A percentile compares a stretch with the other conserved stretches of the same genome.
Conservation (phyloP, 768 basidiomycete genomes). For the Lactifluus subvellereus region DNA sequence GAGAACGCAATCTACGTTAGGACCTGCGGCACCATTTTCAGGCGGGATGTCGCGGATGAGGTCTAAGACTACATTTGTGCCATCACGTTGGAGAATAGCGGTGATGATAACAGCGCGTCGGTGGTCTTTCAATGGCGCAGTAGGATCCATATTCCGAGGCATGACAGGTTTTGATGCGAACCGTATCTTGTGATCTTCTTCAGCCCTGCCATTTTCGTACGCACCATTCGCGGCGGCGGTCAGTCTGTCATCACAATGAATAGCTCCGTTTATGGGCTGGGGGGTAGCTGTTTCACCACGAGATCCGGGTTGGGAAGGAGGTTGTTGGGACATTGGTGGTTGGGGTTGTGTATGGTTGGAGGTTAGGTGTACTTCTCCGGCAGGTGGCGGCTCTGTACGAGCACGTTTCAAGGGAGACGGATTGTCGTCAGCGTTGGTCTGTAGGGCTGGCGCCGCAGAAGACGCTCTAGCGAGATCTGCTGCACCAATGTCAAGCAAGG, state of each 20-base stretch:
- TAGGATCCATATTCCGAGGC: conserved; percentile 48
- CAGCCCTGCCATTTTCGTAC: conserved; percentile 35
- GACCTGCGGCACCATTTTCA: conserved; percentile 31
- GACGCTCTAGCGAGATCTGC: conserved; percentile 45
- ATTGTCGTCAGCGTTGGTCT: conserved; percentile 50
- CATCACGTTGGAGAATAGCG: conserved; percentile 64
- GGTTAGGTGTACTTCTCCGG: conserved; percentile 10
- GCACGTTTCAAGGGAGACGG: conserved; percentile 69
- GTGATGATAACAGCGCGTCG: conserved; percentile 60
- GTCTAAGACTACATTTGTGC: conserved; percentile 55
- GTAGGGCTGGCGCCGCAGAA: conserved; percentile 39
- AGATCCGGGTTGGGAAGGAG: conserved; percentile 29
- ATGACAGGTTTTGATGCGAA: conserved; percentile 62
- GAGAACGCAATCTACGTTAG: conserved; percentile 76
- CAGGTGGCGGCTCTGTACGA: conserved; percentile 45
- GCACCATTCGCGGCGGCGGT: conserved; percentile 41
- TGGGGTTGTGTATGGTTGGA: conserved; percentile 4
- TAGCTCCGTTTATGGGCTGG: conserved; percentile 18
- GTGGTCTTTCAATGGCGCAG: conserved; percentile 42
- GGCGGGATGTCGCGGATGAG: conserved; percentile 59
- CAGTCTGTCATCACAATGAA: conserved; percentile 33
- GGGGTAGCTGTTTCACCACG: conserved; percentile 24
- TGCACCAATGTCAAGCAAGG: conserved; percentile 42
- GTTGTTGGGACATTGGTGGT: conserved; percentile 30
- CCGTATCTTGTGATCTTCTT: conserved; percentile 47